Evolutionary conservation across 2,329 filamentous ascomycete species (phyloP).

Genomic region (Penicillium rolfsii): DNA sequence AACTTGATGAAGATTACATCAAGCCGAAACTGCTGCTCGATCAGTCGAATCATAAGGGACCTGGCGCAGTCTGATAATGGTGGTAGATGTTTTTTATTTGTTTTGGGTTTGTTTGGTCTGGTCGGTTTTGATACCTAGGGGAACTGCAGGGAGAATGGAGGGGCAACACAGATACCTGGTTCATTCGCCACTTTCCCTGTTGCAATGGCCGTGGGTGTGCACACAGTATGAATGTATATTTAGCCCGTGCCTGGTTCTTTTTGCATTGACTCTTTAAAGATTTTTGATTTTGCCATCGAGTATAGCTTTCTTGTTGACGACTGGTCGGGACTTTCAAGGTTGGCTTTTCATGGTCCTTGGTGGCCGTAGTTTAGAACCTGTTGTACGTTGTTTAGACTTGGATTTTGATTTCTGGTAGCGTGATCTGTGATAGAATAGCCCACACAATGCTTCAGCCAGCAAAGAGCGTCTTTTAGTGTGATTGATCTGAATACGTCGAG

Average conservation of each 20-base stretch:
- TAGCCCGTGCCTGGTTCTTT: slow-evolving; percentile 16
- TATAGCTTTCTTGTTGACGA: not conserved
- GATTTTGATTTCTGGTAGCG: not conserved
- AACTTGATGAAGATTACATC: slow-evolving; percentile 94
- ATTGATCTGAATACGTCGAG: no score
- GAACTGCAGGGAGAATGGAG: not conserved
- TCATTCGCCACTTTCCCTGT: not conserved
- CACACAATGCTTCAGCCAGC: no score
- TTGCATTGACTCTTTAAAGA: not conserved
- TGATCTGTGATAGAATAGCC: no score
- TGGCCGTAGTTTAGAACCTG: not conserved
- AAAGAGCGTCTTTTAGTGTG: no score
- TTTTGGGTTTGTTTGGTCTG: not conserved
- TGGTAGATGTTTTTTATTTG: no score
- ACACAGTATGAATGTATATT: slow-evolving; percentile 28
- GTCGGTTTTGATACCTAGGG: slow-evolving; percentile 14
- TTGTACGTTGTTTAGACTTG: not conserved
- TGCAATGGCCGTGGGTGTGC: not conserved
- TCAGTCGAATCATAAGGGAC: slow-evolving; percentile 55
- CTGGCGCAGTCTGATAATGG: slow-evolving; percentile 40
- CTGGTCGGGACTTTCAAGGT: not conserved
- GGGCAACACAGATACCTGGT: not conserved
- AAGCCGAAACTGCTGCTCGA: slow-evolving; percentile 89
- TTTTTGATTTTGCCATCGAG: not conserved
- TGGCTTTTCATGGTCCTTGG: not conserved